Conservation (phyloP, 2,329 filamentous ascomycete species). For the Elsinoe fawcettii region DNA sequence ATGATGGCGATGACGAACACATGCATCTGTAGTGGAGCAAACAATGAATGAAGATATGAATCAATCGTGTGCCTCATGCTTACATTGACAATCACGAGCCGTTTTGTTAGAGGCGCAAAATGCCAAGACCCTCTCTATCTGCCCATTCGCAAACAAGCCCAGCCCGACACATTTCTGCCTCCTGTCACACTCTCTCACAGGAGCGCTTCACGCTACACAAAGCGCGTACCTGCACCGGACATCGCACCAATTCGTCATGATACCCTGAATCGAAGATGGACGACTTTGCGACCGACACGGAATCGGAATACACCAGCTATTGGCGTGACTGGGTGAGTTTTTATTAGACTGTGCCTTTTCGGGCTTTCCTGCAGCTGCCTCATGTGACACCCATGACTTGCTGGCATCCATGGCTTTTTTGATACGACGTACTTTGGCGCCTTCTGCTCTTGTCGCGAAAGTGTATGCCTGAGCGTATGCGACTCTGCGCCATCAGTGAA, state of each 20-base stretch:
- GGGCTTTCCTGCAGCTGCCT: constrained; percentile 2
- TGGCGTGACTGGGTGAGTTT: constrained; percentile 97
- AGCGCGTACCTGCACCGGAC: neutral
- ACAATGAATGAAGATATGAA: neutral
- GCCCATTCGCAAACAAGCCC: neutral
- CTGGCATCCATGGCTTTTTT: constrained; percentile 2
- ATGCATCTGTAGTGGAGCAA: neutral
- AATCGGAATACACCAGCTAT: constrained; percentile 98
- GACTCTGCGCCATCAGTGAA: neutral
- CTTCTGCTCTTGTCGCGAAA: neutral
- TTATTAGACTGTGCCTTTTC: constrained; percentile 5
- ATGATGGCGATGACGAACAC: neutral
- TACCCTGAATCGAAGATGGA: constrained; percentile 56
- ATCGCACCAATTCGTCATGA: constrained; percentile 12
- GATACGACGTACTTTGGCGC: neutral
- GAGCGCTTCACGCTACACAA: neutral
- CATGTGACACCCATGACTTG: constrained; percentile 9
- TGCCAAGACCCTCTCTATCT: neutral
- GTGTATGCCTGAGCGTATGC: neutral
- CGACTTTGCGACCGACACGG: constrained; percentile 94
- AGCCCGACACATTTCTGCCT: neutral
- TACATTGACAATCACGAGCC: neutral
- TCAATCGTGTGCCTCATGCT: neutral
- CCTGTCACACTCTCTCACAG: constrained; percentile 5
- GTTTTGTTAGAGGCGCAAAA: neutral